Percentiles rank a stretch among this genome's conserved stretches.
Conservation (phyloP, 495 filamentous ascomycete species). For the Jackrogersella minutella region DNA sequence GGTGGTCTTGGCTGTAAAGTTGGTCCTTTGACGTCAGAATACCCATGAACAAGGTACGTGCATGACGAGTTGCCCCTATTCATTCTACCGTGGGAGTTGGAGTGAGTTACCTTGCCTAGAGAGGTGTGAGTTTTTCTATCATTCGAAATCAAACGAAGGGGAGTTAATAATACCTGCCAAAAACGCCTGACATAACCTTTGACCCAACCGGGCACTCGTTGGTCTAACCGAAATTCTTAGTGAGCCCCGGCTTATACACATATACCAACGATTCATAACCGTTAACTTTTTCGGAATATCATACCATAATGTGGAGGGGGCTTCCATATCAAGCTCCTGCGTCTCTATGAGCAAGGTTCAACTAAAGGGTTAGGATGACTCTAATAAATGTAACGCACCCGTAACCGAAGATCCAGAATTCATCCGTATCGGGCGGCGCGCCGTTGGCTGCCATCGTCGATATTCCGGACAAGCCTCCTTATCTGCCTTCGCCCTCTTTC, state of each 20-base stretch:
- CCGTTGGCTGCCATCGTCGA: constrained; percentile 36
- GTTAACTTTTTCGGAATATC: constrained; percentile 27
- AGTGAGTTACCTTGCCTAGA: constrained; percentile 63
- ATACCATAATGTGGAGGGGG: constrained; percentile 94
- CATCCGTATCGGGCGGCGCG: constrained; percentile 32
- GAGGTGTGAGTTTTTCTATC: constrained; percentile 35
- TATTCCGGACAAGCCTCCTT: neutral
- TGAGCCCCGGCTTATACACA: constrained; percentile 28
- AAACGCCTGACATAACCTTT: constrained; percentile 94
- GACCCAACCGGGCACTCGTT: constrained; percentile 88
- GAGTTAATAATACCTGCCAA: constrained; percentile 79
- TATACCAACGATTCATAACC: neutral
- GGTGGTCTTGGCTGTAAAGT: constrained; percentile 80
- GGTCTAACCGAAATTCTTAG: constrained; percentile 61
- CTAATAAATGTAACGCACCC: constrained; percentile 64
- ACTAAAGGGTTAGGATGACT: constrained; percentile 1
- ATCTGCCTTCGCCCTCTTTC: neutral
- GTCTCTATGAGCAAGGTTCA: constrained; percentile 34
- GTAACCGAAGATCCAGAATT: constrained; percentile 93
- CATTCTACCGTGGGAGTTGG: neutral
- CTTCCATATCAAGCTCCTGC: constrained; percentile 96
- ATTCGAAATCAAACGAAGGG: neutral
- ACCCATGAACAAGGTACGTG: neutral
- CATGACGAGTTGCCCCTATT: neutral
- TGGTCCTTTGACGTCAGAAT: neutral